Evolutionary conservation across 805 yeast genomes (phyloP).

Genomic region (Kodamaea nitidulidarum): DNA sequence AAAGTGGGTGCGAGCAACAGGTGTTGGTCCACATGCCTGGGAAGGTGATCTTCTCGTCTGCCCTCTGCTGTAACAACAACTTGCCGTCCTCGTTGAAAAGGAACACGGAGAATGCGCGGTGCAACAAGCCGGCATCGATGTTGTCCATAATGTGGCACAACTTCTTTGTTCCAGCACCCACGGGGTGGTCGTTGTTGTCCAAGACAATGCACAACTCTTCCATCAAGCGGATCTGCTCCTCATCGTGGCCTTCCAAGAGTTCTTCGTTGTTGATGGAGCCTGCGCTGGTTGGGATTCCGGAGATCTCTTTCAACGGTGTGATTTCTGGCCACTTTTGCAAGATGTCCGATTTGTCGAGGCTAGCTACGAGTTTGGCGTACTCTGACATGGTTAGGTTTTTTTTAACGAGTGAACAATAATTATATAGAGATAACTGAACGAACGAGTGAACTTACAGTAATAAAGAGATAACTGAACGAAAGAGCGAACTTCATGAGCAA

Average conservation of each 20-base stretch:
- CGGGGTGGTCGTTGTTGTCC: slow-evolving; percentile 80
- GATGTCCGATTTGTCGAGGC: slow-evolving; percentile 47
- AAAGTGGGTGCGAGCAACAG: slow-evolving; percentile 96
- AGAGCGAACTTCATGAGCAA: too few species aligned
- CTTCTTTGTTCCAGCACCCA: slow-evolving; percentile 94
- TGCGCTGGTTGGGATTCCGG: slow-evolving; percentile 52
- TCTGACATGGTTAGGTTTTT: slow-evolving; percentile 12
- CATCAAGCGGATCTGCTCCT: slow-evolving; percentile 92
- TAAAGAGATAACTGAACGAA: too few species aligned
- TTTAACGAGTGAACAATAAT: background rate
- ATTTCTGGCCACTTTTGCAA: slow-evolving; percentile 61
- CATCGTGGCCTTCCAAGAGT: slow-evolving; percentile 83
- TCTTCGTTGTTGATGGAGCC: slow-evolving; percentile 30
- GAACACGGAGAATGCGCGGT: slow-evolving; percentile 96
- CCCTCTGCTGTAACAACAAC: slow-evolving; percentile 89
- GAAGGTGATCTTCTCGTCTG: slow-evolving; percentile 93
- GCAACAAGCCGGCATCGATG: slow-evolving; percentile 81
- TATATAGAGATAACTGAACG: too few species aligned
- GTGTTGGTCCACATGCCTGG: slow-evolving; percentile 98
- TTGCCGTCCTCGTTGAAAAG: slow-evolving; percentile 73
- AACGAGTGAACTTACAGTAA: too few species aligned
- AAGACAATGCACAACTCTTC: slow-evolving; percentile 93
- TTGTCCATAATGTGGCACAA: slow-evolving; percentile 84
- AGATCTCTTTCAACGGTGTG: slow-evolving; percentile 55
- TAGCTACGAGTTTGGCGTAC: slow-evolving; percentile 53